Percentiles rank a stretch among this genome's conserved stretches.
Conservation (phyloP, 208 protist species). For the Crithidia fasciculata region DNA sequence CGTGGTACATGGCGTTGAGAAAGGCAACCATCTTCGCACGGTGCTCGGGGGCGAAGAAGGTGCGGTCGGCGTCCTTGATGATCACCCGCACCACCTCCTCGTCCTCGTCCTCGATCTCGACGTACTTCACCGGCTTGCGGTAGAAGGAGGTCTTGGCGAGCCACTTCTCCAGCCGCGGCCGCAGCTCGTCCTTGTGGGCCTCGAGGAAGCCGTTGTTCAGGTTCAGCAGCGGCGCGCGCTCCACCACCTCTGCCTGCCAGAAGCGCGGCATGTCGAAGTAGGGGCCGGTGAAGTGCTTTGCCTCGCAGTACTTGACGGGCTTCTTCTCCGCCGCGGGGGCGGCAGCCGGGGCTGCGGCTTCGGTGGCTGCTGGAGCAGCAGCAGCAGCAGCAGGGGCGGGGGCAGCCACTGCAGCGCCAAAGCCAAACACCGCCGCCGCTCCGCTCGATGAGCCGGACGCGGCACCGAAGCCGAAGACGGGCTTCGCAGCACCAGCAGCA, state of each 20-base stretch:
- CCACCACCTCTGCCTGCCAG: slow-evolving; percentile 82
- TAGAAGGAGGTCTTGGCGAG: slow-evolving; percentile 67
- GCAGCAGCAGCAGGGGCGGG: not conserved
- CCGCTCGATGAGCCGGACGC: not conserved
- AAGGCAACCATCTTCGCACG: slow-evolving; percentile 79
- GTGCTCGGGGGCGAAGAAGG: slow-evolving; percentile 81
- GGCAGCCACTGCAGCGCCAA: slow-evolving; percentile 19
- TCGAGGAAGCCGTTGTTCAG: slow-evolving; percentile 84
- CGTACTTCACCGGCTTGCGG: slow-evolving; percentile 68
- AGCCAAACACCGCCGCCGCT: slow-evolving; percentile 23
- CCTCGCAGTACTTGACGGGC: slow-evolving; percentile 56
- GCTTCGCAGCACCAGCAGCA: not conserved
- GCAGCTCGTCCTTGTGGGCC: slow-evolving; percentile 61
- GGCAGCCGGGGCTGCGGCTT: not conserved
- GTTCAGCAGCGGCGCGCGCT: slow-evolving; percentile 73
- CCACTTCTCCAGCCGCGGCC: slow-evolving; percentile 72
- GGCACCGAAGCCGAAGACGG: slow-evolving; percentile 20
- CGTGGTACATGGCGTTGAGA: slow-evolving; percentile 81
- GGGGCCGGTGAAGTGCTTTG: slow-evolving; percentile 79
- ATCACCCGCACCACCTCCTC: slow-evolving; percentile 91
- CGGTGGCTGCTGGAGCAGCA: not conserved
- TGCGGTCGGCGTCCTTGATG: slow-evolving; percentile 90
- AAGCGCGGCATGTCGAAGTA: slow-evolving; percentile 86
- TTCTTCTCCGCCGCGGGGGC: slow-evolving; percentile 20
- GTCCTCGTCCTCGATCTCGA: slow-evolving; percentile 82